A percentile compares a stretch with the other conserved stretches of the same genome.
phyloP scores from a whole-genome alignment of 2,329 filamentous ascomycete genomes.

The Elsinoe fawcettii region DNA sequence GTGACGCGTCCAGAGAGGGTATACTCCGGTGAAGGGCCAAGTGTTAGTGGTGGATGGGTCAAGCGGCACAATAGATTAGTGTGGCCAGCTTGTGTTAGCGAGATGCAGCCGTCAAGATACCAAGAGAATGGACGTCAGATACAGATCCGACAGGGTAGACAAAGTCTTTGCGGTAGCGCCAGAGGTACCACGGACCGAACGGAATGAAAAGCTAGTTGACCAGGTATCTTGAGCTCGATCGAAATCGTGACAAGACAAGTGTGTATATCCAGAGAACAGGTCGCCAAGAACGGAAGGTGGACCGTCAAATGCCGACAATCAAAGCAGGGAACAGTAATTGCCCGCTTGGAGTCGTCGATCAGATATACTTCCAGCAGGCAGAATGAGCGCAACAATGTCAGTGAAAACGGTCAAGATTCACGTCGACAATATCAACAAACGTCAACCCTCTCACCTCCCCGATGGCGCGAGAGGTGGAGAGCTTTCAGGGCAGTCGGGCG shows the following conservation, averaged over 20 bases:
- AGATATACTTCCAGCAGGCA: neutral
- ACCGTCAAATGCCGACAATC: neutral
- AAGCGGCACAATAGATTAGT: neutral
- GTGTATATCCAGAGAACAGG: neutral
- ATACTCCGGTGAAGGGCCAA: neutral
- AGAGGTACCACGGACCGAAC: neutral
- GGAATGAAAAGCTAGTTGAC: neutral
- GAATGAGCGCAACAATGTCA: neutral
- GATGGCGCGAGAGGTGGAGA: neutral
- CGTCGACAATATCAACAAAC: neutral
- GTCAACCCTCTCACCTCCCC: neutral
- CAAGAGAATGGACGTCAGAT: slow-evolving; percentile 6
- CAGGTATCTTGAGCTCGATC: neutral
- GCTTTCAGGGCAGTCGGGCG: neutral
- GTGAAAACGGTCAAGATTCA: neutral
- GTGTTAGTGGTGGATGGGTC: neutral
- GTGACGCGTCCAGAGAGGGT: neutral
- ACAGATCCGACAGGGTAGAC: neutral
- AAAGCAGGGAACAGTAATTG: neutral
- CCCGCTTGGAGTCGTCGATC: neutral
- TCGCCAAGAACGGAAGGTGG: slow-evolving; percentile 7
- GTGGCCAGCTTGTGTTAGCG: neutral
- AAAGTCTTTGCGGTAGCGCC: neutral
- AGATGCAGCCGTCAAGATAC: neutral
- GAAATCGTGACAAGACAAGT: neutral